A percentile compares a stretch with the other conserved stretches of the same genome.
These are phyloP conservation scores for Gynandropsis gynandra DNA, from an alignment of 345 rosid species.

Conservation along the genomic window DNA sequence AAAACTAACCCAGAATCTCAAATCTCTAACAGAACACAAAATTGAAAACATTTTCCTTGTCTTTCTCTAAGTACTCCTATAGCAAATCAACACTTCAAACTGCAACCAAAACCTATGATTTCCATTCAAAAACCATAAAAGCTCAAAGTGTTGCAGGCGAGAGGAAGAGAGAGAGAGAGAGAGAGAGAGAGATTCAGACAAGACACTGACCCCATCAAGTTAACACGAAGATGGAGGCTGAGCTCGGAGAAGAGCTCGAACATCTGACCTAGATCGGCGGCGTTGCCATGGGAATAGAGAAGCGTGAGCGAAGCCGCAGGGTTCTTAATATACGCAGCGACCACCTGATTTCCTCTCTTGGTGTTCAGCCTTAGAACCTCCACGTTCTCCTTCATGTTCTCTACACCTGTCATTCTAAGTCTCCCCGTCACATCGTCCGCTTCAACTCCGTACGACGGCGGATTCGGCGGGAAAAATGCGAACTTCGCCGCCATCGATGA, in stretches of 20 bases:
- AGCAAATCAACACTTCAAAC: no score
- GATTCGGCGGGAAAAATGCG: conserved; percentile 90
- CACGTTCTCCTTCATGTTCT: conserved; percentile 47
- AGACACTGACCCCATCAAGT: conserved; percentile 96
- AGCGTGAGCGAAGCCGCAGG: conserved; percentile 68
- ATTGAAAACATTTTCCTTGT: no score
- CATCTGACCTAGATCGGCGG: conserved; percentile 96
- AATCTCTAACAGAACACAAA: no score
- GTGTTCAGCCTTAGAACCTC: conserved; percentile 63
- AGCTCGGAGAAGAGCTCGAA: conserved; percentile 67
- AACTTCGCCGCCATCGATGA: conserved; percentile 93
- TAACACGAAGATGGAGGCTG: conserved; percentile 70
- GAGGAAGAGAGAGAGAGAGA: neutral
- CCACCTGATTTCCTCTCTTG: conserved; percentile 76
- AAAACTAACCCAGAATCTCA: no score
- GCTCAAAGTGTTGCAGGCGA: no score
- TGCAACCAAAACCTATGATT: no score
- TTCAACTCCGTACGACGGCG: conserved; percentile 66
- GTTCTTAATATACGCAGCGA: conserved; percentile 70
- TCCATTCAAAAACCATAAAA: no score
- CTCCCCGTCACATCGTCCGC: conserved; percentile 38
- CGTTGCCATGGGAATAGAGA: conserved; percentile 88
- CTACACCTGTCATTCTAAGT: conserved; percentile 51
- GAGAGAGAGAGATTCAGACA: no score
- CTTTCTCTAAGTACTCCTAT: no score